Conservation (phyloP, 140 eudicot species). For the Senecio squalidus region DNA sequence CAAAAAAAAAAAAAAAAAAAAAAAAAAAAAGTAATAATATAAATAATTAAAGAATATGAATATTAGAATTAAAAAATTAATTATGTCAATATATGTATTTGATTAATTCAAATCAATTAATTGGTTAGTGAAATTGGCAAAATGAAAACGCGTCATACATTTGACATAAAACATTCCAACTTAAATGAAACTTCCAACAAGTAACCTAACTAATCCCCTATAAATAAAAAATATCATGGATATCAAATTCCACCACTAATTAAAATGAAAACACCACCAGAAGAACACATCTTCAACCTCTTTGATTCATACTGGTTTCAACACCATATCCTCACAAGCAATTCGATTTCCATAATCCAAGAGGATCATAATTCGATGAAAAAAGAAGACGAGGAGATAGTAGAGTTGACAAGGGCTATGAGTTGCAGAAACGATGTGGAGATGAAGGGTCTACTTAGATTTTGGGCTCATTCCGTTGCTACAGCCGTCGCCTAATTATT, state of each 20-base stretch:
- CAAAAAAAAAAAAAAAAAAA: too few relatives aligned
- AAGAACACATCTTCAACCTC: slow-evolving; percentile 15
- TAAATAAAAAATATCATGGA: neutral
- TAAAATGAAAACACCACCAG: slow-evolving; percentile 8
- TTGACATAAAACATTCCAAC: too few relatives aligned
- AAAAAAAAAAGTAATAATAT: too few relatives aligned
- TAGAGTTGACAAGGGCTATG: neutral
- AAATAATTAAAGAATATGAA: too few relatives aligned
- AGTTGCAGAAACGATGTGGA: slow-evolving; percentile 13
- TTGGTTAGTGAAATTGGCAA: too few relatives aligned
- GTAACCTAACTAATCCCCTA: neutral
- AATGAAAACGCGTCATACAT: too few relatives aligned
- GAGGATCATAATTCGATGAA: neutral
- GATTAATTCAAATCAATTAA: too few relatives aligned
- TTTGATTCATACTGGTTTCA: slow-evolving; percentile 29
- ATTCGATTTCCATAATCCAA: neutral
- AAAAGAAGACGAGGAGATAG: neutral
- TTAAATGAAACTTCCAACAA: neutral
- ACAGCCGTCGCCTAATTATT: neutral
- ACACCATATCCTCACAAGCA: slow-evolving; percentile 17
- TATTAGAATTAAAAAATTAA: too few relatives aligned
- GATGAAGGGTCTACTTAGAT: slow-evolving; percentile 21
- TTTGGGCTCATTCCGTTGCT: slow-evolving; percentile 28
- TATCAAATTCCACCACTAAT: neutral
- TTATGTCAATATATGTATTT: too few relatives aligned